Base-by-base conservation (phyloP, 306 rosid genomes). In the Psophocarpus tetragonolobus region DNA sequence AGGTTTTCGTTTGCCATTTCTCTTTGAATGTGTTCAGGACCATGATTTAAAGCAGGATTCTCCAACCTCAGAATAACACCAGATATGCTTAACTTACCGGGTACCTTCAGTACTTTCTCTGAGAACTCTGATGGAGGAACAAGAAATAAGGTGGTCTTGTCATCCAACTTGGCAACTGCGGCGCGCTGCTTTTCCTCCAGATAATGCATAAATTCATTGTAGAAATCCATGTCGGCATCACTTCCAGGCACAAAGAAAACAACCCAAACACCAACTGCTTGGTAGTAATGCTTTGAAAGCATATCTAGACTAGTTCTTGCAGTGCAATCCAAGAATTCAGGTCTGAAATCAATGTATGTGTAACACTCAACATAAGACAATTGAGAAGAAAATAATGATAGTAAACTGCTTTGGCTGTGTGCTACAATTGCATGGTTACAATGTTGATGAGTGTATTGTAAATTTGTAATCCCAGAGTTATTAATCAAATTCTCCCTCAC, bases 101-200 rank as follows among this genome's bases (percentile, higher is more conserved):
- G 99, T 69, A 95, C 98, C 84, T 91, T 92, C 64, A 92, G 85
- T 64, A 92, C 96, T 82, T 92, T 92, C 80, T 91, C 84, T 27
- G 99, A 95, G 85, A 95, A 95, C 53, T 92, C 96, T 11, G 97
- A 95, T 26, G 99, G 99, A 26, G 99, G 99, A 24, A 95, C 99
- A 60, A 95, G 99, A 87, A 95, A 95, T 87, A 95, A 86, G 54
- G 99, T 95, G 61, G 91, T 90, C 80, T 77, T 87, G 68, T 95
- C 97, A 27, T 95, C 99, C 88, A 95, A 80, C 85, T 95, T 92
- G 36, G 96, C 80, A 80, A 95, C 99, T 0, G 99, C 99, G 30
- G 99, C 97, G 24, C 97, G 89, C 75, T 93, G 91, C 84, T 95
- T 92, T 62, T 95, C 99, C 83, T 87, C 99, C 72, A 95, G 91